Percentiles rank a stretch among this genome's conserved stretches.
phyloP scores from a whole-genome alignment of 2,329 filamentous ascomycete species.

The Colletotrichum sojae region DNA sequence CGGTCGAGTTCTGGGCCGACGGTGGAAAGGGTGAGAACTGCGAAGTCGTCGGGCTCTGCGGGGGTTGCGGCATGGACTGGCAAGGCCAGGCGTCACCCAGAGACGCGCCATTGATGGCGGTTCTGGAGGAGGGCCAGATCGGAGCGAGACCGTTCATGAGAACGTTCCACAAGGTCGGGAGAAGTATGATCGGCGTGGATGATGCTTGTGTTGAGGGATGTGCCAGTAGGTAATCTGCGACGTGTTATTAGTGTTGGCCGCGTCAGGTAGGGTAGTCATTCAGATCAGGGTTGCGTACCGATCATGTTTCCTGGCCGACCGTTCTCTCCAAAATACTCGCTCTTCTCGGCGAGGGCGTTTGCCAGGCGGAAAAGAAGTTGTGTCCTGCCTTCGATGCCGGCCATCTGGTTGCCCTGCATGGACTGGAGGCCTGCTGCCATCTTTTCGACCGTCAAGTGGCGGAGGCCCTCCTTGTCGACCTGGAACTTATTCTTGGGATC shows the following conservation, averaged over 20 bases:
- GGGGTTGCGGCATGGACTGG: slow-evolving; percentile 78
- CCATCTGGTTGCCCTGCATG: slow-evolving; percentile 82
- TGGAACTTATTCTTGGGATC: slow-evolving; percentile 85
- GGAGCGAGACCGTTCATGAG: slow-evolving; percentile 88
- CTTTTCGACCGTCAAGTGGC: slow-evolving; percentile 78
- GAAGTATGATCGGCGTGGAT: slow-evolving; percentile 86
- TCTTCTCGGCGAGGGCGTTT: slow-evolving; percentile 80
- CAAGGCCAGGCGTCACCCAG: slow-evolving; percentile 97
- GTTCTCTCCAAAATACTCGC: slow-evolving; percentile 86
- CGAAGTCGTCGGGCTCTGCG: slow-evolving; percentile 62
- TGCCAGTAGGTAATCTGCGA: slow-evolving; percentile 88
- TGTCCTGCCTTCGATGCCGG: slow-evolving; percentile 87
- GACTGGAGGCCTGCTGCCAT: slow-evolving; percentile 90
- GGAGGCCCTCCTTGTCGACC: slow-evolving; percentile 88
- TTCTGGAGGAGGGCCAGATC: slow-evolving; percentile 92
- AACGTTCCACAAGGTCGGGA: slow-evolving; percentile 91
- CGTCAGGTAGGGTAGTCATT: not conserved
- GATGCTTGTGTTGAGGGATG: slow-evolving; percentile 92
- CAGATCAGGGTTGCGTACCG: slow-evolving; percentile 68
- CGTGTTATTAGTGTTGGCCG: slow-evolving; percentile 44
- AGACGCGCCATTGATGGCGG: slow-evolving; percentile 86
- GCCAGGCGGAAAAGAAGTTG: slow-evolving; percentile 83
- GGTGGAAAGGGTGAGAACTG: slow-evolving; percentile 64
- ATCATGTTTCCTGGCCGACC: slow-evolving; percentile 95
- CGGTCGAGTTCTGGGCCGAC: slow-evolving; percentile 61